Evolutionary conservation across 1,284 basidiomycete genomes (phyloP), one percentile per base, ranked within the genome.

Genomic region (Ustilago cynodontis): DNA sequence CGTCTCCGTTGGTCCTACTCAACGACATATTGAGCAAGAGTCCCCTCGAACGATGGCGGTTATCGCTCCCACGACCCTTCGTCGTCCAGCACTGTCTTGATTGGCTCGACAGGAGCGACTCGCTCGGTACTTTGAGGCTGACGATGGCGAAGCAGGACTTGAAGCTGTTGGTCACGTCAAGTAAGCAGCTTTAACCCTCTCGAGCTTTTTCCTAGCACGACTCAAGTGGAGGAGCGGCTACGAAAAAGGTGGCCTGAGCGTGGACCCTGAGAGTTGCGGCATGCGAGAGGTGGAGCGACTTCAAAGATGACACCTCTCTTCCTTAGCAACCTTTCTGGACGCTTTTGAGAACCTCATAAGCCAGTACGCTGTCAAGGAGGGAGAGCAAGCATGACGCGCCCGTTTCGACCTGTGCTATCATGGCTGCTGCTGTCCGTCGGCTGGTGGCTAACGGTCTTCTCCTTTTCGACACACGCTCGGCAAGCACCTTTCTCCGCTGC

Each of bases 401-500:
- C n/a, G 41, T 20, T 14, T n/a, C 7, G 20, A 20, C 18, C 11
- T n/a, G 3, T 20, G 41, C 20, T 20, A 11, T 8, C 41, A 43
- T 43, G 41, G 41, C n/a, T 20, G 41, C 41, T 58, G 29, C 20
- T 58, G 10, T 37, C 39, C 20, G 22, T 18, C 16, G 5, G 47
- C 18, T 22, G 49, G 47, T 45, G 54, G 20, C 45, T 61, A 8
- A 24, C 37, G 4, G 10, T 35, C 16, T 28, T 29, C 3, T 1
- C 50, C 14, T 41, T 16, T 28, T n/a, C 13, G 1, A 22, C 52
- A 1, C 24, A 16, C n/a, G 60, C 50, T 28, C 28, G 35, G 47
- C 68, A 71, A 26, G 49, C 54, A 13, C 33, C 68, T 16, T 65
- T 71, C 53, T 29, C 62, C n/a, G 20, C 47, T 16, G 8, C 22